These are phyloP conservation scores for Allomyces javanicus DNA, from an alignment of 192 early-diverging fungal genomes.

Conservation along the genomic window DNA sequence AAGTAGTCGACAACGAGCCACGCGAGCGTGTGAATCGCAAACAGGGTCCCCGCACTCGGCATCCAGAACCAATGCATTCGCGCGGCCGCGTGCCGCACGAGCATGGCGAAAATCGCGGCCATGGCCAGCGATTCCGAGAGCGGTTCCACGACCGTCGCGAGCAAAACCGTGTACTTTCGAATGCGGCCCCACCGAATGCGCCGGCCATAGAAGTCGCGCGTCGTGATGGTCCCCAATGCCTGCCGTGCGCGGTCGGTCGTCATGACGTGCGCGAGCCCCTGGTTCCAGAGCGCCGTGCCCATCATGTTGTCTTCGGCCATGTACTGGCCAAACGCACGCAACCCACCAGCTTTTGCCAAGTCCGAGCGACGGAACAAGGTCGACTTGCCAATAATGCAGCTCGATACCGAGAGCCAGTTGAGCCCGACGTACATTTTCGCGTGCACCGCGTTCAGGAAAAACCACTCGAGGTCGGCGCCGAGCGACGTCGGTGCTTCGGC, in stretches of 20 bases:
- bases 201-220: slow-evolving; percentile 62
- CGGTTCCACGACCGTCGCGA: slow-evolving; percentile 81
- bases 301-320: slow-evolving; percentile 94
- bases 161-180: slow-evolving; percentile 77
- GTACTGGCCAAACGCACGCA: slow-evolving; percentile 69
- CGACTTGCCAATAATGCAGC: slow-evolving; percentile 87
- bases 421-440: slow-evolving; percentile 90
- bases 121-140: slow-evolving; percentile 57
- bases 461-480: slow-evolving; percentile 64
- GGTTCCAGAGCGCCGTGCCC: slow-evolving; percentile 60
- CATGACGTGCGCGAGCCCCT: slow-evolving; percentile 63
- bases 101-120: neutral
- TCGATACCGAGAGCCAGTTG: slow-evolving; percentile 63
- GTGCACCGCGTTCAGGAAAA: slow-evolving; percentile 76
- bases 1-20: slow-evolving; percentile 14
- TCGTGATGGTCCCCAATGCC: slow-evolving; percentile 46
- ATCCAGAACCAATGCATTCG: slow-evolving; percentile 28
- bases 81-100: slow-evolving; percentile 11
- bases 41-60: slow-evolving; percentile 23
- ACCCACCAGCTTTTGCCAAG: slow-evolving; percentile 58
- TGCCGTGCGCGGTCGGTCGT: slow-evolving; percentile 75
- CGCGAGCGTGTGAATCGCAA: slow-evolving; percentile 9
- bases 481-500: slow-evolving; percentile 48
- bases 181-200: slow-evolving; percentile 85
- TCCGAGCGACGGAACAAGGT: slow-evolving; percentile 73